Evolutionary conservation across 2,329 filamentous ascomycete genomes (phyloP), one percentile per base, ranked within the genome.

Genomic region (Pyrenophora tritici-repentis): DNA sequence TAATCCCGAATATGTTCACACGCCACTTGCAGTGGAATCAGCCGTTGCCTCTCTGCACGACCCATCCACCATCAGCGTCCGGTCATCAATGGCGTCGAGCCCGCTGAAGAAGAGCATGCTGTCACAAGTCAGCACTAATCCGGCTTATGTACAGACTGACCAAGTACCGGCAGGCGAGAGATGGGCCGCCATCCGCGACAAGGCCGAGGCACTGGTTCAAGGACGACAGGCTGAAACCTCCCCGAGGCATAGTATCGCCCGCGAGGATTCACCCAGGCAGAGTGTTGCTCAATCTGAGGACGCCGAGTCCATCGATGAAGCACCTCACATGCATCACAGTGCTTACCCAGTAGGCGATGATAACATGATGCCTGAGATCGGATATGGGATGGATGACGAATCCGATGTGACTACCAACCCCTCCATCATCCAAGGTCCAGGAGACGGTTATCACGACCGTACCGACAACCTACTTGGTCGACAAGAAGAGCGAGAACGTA

Each of bases 11-110:
- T 87, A 91, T 66, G 82, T 95, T 3, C 86, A 91, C 62, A 86
- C 84, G 1, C 85, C 84, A 2, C 68, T 86, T 29, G 90, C 83
- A 2, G 86, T 96, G 0, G 92, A 97, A 73, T 97, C 92, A 12
- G 89, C 89, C 8, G 92, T 97, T 9, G 93, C 93, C 6, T 97
- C 92, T 13, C 78, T 97, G 6, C 88, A 94, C 62, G 90, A 91
- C 14, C 93, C 91, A 0, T 95, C 91, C 2, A 83, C 87, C 10
- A 70, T 96, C 45, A 92, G 76, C 37, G 67, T 74, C 38, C 71
- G 67, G 9, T 75, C 73, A 2, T 75, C 73, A 14, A 42, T 46
- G 13, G 56, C 66, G 2, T 65, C 58, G 38, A 68, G 56, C 44
- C 58, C 53, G 1, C 42, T 58, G 29, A 62, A 54, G 48, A 66